Base-by-base conservation (phyloP, 1,284 basidiomycete genomes). In the Waitea zeae region DNA sequence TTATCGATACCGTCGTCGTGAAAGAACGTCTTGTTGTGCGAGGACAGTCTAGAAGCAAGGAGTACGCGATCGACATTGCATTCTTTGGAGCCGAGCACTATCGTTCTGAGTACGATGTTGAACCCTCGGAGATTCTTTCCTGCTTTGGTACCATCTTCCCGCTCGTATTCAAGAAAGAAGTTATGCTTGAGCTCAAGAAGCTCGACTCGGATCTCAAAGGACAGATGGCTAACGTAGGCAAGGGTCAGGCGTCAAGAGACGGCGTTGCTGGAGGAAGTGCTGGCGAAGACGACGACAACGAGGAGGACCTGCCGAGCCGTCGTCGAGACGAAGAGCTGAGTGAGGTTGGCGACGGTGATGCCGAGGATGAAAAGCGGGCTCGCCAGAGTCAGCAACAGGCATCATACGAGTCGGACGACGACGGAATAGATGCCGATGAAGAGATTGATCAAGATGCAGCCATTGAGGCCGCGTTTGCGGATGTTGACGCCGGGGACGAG, bases 81-180 rank as follows among this genome's bases (percentile, higher is more conserved):
- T 84, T 99, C 56, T 98, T 88, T 61, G 89, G 90, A 0, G 63
- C 68, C 38, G 67, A 71, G 29, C 92, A 98, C 51, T 97, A 93
- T 54, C 54, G 59, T 35, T 62, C 74, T 29, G 93, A 96, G 56
- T 89, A 97, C 58, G 78, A 83, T 45, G 69, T 92, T 30, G 67
- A 69, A 22, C 67, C 77, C 1, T 48, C 60, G 17, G 80, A 92
- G 47, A 74, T 98, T 39, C 65, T 95, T 34, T 58, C 66, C 13
- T 66, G 70, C 7, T 77, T 98, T 41, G 70, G 69, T 12, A 64
- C 67, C 41, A 77, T 69, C 35, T 96, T 98, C 56, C 82, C 89
- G 4, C 59, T 72, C n/a, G 68, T 67, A 26, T 60, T 98, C 45
- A 88, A 81, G 56, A 86, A 79, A 54, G 89, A 95, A 55, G 81